A percentile compares a stretch with the other conserved stretches of the same genome.
Evolutionary conservation across 208 protist species (phyloP).

Genomic region (Porcisia deanei): DNA sequence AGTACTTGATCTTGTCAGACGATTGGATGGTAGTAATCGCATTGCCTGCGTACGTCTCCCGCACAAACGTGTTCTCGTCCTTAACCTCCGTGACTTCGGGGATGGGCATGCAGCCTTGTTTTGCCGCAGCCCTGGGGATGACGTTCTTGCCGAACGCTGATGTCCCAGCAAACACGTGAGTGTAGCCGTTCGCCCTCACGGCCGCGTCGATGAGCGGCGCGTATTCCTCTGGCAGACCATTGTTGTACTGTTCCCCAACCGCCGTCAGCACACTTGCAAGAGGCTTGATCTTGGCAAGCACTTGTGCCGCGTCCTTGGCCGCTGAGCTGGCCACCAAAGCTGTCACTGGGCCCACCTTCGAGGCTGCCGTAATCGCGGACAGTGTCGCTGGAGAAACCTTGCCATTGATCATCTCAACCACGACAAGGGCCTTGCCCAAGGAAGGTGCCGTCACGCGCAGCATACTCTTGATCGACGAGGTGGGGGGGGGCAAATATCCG

Average conservation of each 20-base stretch:
- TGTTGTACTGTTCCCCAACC: slow-evolving; percentile 68
- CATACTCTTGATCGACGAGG: slow-evolving; percentile 36
- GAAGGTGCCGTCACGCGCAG: slow-evolving; percentile 35
- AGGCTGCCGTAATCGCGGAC: slow-evolving; percentile 87
- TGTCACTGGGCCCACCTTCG: slow-evolving; percentile 81
- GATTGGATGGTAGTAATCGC: slow-evolving; percentile 95
- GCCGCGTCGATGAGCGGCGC: slow-evolving; percentile 59
- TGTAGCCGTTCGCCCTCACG: slow-evolving; percentile 70
- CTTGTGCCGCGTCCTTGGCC: slow-evolving; percentile 37
- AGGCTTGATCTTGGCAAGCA: slow-evolving; percentile 72
- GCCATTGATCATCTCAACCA: slow-evolving; percentile 66
- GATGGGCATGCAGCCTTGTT: slow-evolving; percentile 90
- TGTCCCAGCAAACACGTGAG: slow-evolving; percentile 94
- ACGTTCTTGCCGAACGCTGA: slow-evolving; percentile 96
- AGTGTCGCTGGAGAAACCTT: slow-evolving; percentile 82
- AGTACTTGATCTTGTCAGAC: slow-evolving; percentile 90
- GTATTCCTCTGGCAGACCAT: slow-evolving; percentile 87
- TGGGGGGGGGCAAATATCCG: neutral
- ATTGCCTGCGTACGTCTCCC: slow-evolving; percentile 98
- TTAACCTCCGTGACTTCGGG: slow-evolving; percentile 94
- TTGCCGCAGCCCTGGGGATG: slow-evolving; percentile 92
- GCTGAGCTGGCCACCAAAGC: slow-evolving; percentile 79
- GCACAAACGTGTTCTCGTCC: slow-evolving; percentile 94
- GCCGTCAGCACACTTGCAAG: slow-evolving; percentile 78
- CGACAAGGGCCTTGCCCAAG: slow-evolving; percentile 70